A percentile compares a stretch with the other conserved stretches of the same genome.
Evolutionary conservation across 805 yeast species (phyloP).

Genomic region (Clavispora fructus): DNA sequence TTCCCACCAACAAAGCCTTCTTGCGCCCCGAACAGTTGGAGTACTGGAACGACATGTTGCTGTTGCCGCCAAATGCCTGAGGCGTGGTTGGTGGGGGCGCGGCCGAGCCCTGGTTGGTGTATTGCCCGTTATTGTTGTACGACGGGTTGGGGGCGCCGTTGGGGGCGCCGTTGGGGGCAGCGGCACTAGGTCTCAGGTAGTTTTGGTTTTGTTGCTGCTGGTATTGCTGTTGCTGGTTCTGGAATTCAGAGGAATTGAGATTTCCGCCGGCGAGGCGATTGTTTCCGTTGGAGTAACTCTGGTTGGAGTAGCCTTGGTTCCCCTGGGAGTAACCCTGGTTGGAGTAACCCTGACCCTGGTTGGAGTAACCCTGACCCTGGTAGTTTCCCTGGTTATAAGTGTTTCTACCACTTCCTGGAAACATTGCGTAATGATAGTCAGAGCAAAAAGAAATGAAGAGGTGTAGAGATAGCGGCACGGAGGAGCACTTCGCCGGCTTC

Average conservation of each 20-base stretch:
- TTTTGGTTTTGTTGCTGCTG: conserved; percentile 8
- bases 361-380: not conserved
- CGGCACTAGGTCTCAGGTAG: conserved; percentile 10
- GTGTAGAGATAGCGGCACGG: not conserved
- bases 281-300: conserved; percentile 2
- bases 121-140: conserved; percentile 13
- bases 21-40: conserved; percentile 67
- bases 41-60: conserved; percentile 44
- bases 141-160: conserved; percentile 8
- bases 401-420: conserved; percentile 20
- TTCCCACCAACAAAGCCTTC: conserved; percentile 74
- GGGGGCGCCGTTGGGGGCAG: conserved; percentile 12
- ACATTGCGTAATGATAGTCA: conserved; percentile 10
- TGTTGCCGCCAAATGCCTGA: conserved; percentile 32
- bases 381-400: conserved; percentile 9
- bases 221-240: conserved; percentile 9
- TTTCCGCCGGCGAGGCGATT: conserved; percentile 9
- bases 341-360: not conserved
- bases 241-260: conserved; percentile 15
- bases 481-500: not conserved
- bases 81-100: conserved; percentile 28
- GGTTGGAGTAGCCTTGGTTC: conserved; percentile 1
- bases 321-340: conserved; percentile 4
- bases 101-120: conserved; percentile 9
- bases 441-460: not conserved